phyloP scores from a whole-genome alignment of 495 filamentous ascomycete species.

The Hyaloscypha bicolor region DNA sequence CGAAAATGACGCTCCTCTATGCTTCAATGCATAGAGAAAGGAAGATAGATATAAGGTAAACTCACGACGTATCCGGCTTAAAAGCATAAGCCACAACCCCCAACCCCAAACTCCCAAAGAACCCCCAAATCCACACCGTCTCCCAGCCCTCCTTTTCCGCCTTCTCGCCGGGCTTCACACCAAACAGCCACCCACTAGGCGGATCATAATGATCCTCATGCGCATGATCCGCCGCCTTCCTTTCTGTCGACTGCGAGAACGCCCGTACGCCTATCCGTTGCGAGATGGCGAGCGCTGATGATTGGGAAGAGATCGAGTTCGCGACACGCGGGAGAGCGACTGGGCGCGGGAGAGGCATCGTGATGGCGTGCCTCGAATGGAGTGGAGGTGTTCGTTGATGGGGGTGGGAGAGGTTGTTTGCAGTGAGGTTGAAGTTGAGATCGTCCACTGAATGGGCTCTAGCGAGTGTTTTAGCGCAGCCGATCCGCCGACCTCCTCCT shows the following conservation, averaged over 20 bases:
- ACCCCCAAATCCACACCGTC: constrained; percentile 82
- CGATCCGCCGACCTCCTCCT: not conserved
- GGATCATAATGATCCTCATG: constrained; percentile 88
- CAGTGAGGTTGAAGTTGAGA: constrained; percentile 12
- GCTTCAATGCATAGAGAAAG: not conserved
- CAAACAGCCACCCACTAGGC: constrained; percentile 87
- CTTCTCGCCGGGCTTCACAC: constrained; percentile 90
- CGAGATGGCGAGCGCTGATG: not conserved
- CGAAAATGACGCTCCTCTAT: not conserved
- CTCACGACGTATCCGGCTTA: constrained; percentile 98
- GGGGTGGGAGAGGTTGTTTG: constrained; percentile 3
- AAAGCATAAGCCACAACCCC: constrained; percentile 86
- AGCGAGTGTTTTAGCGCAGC: constrained; percentile 10
- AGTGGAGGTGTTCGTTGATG: not conserved
- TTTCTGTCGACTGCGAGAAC: constrained; percentile 12
- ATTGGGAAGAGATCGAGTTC: constrained; percentile 26
- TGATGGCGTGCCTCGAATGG: constrained; percentile 17
- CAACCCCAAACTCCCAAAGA: constrained; percentile 78
- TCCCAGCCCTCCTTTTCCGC: constrained; percentile 97
- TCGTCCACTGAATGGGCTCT: constrained; percentile 1
- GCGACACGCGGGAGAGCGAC: constrained; percentile 35
- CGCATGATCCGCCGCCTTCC: constrained; percentile 14
- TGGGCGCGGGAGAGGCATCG: constrained; percentile 40
- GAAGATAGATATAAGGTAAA: constrained; percentile 35
- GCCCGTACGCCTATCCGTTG: not conserved